Evolutionary conservation across 176 grass and related monocot genomes (phyloP), one percentile per base, ranked within the genome.

Genomic region (Hordeum vulgare): DNA sequence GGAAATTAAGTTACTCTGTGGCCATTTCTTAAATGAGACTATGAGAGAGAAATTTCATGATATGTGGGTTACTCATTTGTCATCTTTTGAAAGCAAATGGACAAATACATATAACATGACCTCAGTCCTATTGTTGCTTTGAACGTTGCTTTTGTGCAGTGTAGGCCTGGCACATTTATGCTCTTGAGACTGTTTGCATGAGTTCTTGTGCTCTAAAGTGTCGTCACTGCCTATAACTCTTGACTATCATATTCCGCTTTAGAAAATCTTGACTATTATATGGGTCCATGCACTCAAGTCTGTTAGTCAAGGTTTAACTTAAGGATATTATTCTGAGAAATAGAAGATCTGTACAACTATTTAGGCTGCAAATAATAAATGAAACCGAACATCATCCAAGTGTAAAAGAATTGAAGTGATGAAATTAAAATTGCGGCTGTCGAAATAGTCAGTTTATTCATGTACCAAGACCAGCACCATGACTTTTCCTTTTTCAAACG

Each of bases 351-450:
- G 7, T 33, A 71, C 9, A 82, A 69, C 29, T 56, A 59, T 24
- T 76, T 47, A 60, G 12, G 27, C 13, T 12, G 9, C 24, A 47
- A 82, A 81, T 59, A 34, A 33, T 82, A 47, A 81, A n/a, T 82
- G 47, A 28, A 11, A 28, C n/a, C 81, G 20, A 60, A 45, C 20
- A 31, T 31, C 51, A 4, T 35, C 37, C 17, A 25, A 70, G 42
- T 57, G 24, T 74, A 45, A 62, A 81, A 41, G 8, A 86, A 26
- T 59, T 81, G 35, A 87, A 86, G 53, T 35, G 35, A 27, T 75
- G 85, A 44, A 86, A 86, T 24, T 71, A 9, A 68, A 82, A 42
- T 66, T 29, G 24, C 2, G 37, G 47, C 49, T 40, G 57, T 59
- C 24, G 14, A 70, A 82, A 58, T 82, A 60, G 31, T 61, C 25